Evolutionary conservation across 2,329 filamentous ascomycete species (phyloP).

Genomic region (Talaromyces sp.): DNA sequence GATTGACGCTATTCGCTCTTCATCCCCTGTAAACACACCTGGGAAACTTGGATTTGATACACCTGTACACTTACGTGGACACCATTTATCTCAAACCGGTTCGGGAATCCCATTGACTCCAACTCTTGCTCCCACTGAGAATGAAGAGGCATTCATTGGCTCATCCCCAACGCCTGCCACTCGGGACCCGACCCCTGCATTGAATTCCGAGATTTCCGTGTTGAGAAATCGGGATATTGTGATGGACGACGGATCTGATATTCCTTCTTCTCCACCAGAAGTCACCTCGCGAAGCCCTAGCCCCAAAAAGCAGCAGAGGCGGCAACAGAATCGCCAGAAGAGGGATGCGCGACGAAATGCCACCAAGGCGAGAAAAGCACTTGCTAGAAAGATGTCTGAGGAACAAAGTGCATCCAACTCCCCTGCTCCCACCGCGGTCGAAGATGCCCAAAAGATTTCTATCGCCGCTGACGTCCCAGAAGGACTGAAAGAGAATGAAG

Average conservation of each 20-base stretch:
- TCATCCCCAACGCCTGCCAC: slow-evolving; percentile 58
- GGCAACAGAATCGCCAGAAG: slow-evolving; percentile 11
- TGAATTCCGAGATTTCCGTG: slow-evolving; percentile 34
- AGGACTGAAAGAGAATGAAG: slow-evolving; percentile 13
- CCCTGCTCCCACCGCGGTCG: slow-evolving; percentile 6
- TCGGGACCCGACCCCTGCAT: slow-evolving; percentile 32
- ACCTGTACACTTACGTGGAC: slow-evolving; percentile 31
- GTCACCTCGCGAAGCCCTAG: slow-evolving; percentile 27
- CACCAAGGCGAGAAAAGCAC: slow-evolving; percentile 18
- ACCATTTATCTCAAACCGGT: slow-evolving; percentile 27
- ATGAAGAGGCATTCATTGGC: slow-evolving; percentile 51
- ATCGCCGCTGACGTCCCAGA: slow-evolving; percentile 9
- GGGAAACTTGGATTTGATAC: slow-evolving; percentile 31
- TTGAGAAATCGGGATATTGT: slow-evolving; percentile 29
- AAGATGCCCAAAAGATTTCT: slow-evolving; percentile 6
- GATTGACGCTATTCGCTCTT: slow-evolving; percentile 68
- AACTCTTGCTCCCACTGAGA: slow-evolving; percentile 40
- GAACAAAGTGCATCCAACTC: slow-evolving; percentile 11
- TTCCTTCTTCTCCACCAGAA: slow-evolving; percentile 42
- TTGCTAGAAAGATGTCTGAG: slow-evolving; percentile 1
- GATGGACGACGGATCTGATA: slow-evolving; percentile 25
- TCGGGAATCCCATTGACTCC: slow-evolving; percentile 46
- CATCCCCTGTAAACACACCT: slow-evolving; percentile 34
- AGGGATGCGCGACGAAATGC: slow-evolving; percentile 12
- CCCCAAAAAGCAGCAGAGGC: slow-evolving; percentile 14